A percentile compares a stretch with the other conserved stretches of the same genome.
Evolutionary conservation across 768 basidiomycete genomes (phyloP).

Genomic region (Leccinum subtestaceum): DNA sequence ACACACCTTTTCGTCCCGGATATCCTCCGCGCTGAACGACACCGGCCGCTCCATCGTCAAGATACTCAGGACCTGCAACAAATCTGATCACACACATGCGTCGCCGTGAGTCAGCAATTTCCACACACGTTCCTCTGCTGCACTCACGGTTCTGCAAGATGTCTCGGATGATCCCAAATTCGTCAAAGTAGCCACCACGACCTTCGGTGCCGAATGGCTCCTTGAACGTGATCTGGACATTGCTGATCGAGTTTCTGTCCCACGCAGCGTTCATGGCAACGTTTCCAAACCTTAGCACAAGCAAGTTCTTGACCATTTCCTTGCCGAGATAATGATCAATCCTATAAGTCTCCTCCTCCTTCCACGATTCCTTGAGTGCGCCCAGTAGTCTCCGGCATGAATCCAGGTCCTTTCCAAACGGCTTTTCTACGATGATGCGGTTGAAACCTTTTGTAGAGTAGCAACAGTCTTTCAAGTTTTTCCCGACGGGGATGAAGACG

Average conservation of each 20-base stretch:
- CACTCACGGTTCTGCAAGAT: constrained; percentile 94
- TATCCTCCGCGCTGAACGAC: constrained; percentile 95
- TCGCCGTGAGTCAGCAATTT: constrained; percentile 11
- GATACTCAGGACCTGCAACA: constrained; percentile 92
- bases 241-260: constrained; percentile 95
- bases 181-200: constrained; percentile 99
- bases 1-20: constrained; percentile 94
- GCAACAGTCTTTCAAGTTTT: constrained; percentile 77
- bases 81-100: constrained; percentile 50
- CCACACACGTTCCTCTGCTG: neutral
- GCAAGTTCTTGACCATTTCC: constrained; percentile 99
- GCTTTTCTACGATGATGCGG: constrained; percentile 97
- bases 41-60: constrained; percentile 98
- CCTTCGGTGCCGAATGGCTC: constrained; percentile 99
- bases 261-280: constrained; percentile 82
- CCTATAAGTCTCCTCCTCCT: constrained; percentile 96
- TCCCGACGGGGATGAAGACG: constrained; percentile 89
- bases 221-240: constrained; percentile 99
- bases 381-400: constrained; percentile 76
- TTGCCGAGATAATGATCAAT: constrained; percentile 99
- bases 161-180: constrained; percentile 99
- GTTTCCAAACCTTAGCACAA: constrained; percentile 95
- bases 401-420: constrained; percentile 92
- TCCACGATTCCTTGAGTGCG: constrained; percentile 84
- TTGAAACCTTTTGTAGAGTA: constrained; percentile 74